Evolutionary conservation across 257 asterid genomes (phyloP), one percentile per base, ranked within the genome.

Genomic region (Lithospermum erythrorhizon): DNA sequence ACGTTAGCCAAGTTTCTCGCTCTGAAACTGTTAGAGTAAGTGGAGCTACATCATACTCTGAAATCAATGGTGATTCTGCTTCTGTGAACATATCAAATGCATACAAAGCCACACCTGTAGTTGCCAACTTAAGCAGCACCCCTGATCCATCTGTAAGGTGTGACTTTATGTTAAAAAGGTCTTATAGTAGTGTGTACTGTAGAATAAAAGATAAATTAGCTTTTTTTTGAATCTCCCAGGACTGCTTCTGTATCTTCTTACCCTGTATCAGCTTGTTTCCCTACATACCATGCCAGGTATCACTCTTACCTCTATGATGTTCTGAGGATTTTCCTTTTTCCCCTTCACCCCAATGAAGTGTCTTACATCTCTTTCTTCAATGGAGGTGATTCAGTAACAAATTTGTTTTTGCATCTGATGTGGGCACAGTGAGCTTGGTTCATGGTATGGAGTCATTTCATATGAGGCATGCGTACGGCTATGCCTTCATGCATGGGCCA

Each of bases 401-500:
- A 21, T 62, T 25, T 68, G 55, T 65, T 78, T 70, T 47, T 52
- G 66, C 32, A 41, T 67, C 21, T 57, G 62, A 64, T 24, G 54
- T 61, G 73, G 61, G 69, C 78, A 55, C 84, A 91, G 98, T 75
- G 96, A 87, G 69, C 79, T 83, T 56, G 98, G 96, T 49, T 61
- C 84, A 53, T 91, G 98, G 96, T 80, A 74, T 32, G 72, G 71
- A 59, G 87, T 88, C 61, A 78, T 86, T 61, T 76, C 98, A 54
- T 91, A 91, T 53, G 98, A 91, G 61, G 98, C 98, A 45, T 91
- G 98, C 62, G 86, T 83, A 59, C 81, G 98, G 64, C 82, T 91
- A n/a, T 91, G 98, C 67, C 95, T 91, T 67, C 86, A 83, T 55
- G 80, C 95, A 7, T 88, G 96, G 96, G 88, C 93, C 47, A 81